Conservation (phyloP, 202 grass and related monocot genomes). For the Schoenoplectus triqueter region DNA sequence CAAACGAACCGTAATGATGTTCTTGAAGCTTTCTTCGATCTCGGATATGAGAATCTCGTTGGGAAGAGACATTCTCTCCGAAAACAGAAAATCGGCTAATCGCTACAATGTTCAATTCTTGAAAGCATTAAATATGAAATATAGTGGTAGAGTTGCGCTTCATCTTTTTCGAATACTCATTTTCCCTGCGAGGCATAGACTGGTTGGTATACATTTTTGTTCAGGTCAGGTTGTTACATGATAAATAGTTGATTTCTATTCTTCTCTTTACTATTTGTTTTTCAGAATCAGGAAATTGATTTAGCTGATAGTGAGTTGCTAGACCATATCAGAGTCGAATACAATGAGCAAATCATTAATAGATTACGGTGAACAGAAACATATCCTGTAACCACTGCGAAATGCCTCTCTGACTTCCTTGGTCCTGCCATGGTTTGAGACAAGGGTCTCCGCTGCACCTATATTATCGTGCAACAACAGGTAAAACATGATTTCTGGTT, state of each 20-base stretch:
- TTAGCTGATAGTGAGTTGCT: slow-evolving; percentile 93
- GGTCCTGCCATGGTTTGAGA: slow-evolving; percentile 96
- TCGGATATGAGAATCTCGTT: too few relatives aligned
- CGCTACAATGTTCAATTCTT: not conserved
- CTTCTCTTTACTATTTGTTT: slow-evolving; percentile 39
- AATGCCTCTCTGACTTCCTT: slow-evolving; percentile 87
- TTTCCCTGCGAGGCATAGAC: not conserved
- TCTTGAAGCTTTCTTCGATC: too few relatives aligned
- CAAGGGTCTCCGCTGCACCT: slow-evolving; percentile 93
- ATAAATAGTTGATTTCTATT: slow-evolving; percentile 34
- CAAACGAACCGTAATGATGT: too few relatives aligned
- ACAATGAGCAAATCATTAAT: slow-evolving; percentile 98
- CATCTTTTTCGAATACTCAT: not conserved
- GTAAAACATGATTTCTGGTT: slow-evolving; percentile 47
- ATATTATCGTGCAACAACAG: slow-evolving; percentile 86
- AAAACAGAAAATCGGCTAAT: too few relatives aligned
- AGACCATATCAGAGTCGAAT: slow-evolving; percentile 91
- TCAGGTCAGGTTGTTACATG: not conserved
- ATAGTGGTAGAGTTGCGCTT: not conserved
- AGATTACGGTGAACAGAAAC: slow-evolving; percentile 95
- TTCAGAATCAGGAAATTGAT: slow-evolving; percentile 96
- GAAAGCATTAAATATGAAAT: not conserved
- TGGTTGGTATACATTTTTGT: not conserved
- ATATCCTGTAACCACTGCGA: slow-evolving; percentile 93
- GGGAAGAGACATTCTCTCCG: too few relatives aligned